Percentiles rank a stretch among this genome's conserved stretches.
phyloP scores from a whole-genome alignment of 2,329 filamentous ascomycete species.

The Graphilbum sp. region DNA sequence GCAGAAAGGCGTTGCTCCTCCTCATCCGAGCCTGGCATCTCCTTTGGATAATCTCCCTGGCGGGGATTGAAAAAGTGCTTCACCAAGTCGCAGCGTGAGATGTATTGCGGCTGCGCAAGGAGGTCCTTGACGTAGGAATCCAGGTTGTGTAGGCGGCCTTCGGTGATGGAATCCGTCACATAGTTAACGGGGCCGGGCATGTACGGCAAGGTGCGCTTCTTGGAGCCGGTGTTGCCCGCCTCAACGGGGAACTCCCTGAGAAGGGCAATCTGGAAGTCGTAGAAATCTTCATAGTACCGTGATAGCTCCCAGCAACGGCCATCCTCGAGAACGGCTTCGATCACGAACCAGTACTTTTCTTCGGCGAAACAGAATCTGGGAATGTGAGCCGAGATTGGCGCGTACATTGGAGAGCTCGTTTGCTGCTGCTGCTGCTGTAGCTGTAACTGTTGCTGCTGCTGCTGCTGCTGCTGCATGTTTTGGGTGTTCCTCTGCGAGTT shows the following conservation, averaged over 20 bases:
- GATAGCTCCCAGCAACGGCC: conserved; percentile 85
- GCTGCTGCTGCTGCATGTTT: conserved; percentile 13
- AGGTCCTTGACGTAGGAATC: conserved; percentile 94
- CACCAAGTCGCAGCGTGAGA: conserved; percentile 69
- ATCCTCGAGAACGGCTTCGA: conserved; percentile 81
- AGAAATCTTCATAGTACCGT: conserved; percentile 95
- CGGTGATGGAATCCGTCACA: conserved; percentile 94
- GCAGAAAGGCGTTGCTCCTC: conserved; percentile 63
- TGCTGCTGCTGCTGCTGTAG: conserved; percentile 10
- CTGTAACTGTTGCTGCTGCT: too few species aligned
- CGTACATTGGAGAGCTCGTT: conserved; percentile 41
- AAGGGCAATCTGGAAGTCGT: conserved; percentile 93
- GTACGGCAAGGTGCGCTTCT: conserved; percentile 75
- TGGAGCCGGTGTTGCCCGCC: conserved; percentile 67
- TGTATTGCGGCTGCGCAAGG: conserved; percentile 66
- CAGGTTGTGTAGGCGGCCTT: conserved; percentile 78
- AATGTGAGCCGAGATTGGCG: conserved; percentile 70
- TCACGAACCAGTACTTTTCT: conserved; percentile 98
- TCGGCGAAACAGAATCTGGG: conserved; percentile 91
- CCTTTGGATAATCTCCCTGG: conserved; percentile 85
- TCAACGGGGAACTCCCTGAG: conserved; percentile 85
- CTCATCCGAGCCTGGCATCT: conserved; percentile 40
- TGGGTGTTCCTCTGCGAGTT: conserved; percentile 15
- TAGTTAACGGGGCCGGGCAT: conserved; percentile 98
- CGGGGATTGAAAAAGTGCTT: conserved; percentile 82